Evolutionary conservation across 768 basidiomycete genomes (phyloP), one percentile per base, ranked within the genome.

Genomic region (Suillus bovinus): DNA sequence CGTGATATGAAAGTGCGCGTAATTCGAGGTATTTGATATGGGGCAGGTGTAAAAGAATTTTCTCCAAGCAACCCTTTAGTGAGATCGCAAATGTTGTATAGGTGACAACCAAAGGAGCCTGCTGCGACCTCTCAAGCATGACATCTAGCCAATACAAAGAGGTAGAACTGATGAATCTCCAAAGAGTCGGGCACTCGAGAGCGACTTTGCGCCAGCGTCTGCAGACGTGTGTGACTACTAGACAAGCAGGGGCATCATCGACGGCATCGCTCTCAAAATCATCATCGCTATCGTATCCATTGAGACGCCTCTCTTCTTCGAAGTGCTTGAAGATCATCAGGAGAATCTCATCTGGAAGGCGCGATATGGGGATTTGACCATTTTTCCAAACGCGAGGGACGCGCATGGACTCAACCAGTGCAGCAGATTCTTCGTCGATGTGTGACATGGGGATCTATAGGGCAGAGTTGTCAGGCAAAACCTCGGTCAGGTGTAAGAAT

Each of bases 71-170:
- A 22, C 13, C 11, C n/a, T 22, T 5, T 13, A 5, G n/a, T 44
- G n/a, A 44, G n/a, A n/a, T 13, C n/a, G 42, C 11, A 44, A 11
- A n/a, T n/a, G 4, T 6, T 7, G 16, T 39, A 16, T 11, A 47
- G n/a, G 22, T 24, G 22, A 47, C 24, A 16, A 27, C 24, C 47
- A 49, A 49, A 49, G 57, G 20, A 33, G 13, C 57, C 3, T 39
- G 27, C 24, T 58, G 41, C 42, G 57, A 58, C 24, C 57, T 44
- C 42, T 33, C 38, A 39, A 58, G 42, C 38, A 58, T 58, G 10
- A 17, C 22, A 20, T 41, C 57, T 33, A n/a, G 11, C 57, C 57
- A 58, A 29, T 0, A 14, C 27, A 22, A 4, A 33, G 38, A 5
- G 38, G 8, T 6, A n/a, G 4, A 39, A 13, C 9, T 13, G 24